These are phyloP conservation scores for Xylaria sp. DNA, from an alignment of 2,329 filamentous ascomycete species.

Conservation along the genomic window DNA sequence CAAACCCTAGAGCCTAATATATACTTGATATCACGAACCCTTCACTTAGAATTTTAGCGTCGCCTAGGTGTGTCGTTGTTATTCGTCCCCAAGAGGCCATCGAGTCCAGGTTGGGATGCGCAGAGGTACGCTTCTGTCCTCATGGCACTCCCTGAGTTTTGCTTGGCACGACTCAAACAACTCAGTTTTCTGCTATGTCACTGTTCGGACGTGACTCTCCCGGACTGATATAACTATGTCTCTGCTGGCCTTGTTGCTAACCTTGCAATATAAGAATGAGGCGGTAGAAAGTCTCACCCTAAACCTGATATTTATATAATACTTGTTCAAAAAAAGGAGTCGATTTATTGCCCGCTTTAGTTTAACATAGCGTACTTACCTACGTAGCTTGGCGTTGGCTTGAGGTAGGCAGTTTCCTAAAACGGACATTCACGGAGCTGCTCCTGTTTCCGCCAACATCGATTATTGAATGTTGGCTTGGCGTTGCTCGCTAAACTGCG, in stretches of 20 bases:
- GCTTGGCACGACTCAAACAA: neutral
- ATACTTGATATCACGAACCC: neutral
- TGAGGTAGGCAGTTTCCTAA: conserved; percentile 20
- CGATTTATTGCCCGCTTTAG: neutral
- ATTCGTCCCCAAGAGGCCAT: neutral
- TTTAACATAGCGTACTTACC: neutral
- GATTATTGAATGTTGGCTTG: conserved; percentile 19
- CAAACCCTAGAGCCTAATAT: neutral
- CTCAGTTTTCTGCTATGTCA: neutral
- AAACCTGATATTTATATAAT: neutral
- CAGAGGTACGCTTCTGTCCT: neutral
- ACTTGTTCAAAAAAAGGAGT: too few species aligned
- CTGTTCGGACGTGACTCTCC: neutral
- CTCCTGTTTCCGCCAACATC: conserved; percentile 8
- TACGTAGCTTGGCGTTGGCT: conserved; percentile 14
- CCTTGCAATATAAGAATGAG: neutral
- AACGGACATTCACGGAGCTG: conserved; percentile 19
- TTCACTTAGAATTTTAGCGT: neutral
- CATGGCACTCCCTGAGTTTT: neutral
- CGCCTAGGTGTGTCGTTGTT: neutral
- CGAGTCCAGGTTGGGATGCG: neutral
- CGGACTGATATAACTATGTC: neutral
- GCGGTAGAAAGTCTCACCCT: neutral
- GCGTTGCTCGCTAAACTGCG: conserved; percentile 6
- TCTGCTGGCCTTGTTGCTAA: too few species aligned